Base-by-base conservation (phyloP, 1,284 basidiomycete genomes). In the Cronartium quercuum region DNA sequence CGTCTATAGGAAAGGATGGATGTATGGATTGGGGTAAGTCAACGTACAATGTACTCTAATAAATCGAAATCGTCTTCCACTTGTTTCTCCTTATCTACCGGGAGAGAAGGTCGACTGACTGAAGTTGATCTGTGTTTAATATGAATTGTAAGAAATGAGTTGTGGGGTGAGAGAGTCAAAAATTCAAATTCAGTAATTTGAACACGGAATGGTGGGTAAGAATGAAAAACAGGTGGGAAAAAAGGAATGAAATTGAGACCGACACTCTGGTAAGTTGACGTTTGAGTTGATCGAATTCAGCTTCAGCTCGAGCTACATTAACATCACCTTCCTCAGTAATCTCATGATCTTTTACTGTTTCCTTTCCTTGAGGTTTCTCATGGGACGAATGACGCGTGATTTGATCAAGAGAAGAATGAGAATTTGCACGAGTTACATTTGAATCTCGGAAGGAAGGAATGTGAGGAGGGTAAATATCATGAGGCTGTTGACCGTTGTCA, bases 221-320 rank as follows among this genome's bases (percentile, higher is more conserved):
- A n/a, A n/a, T n/a, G n/a, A n/a, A n/a, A n/a, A n/a, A n/a, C n/a
- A n/a, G n/a, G n/a, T n/a, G n/a, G n/a, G n/a, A n/a, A n/a, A n/a
- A n/a, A n/a, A n/a, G n/a, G n/a, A n/a, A n/a, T n/a, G n/a, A n/a
- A n/a, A n/a, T n/a, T n/a, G n/a, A 57, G 44, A 42, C 62, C 57
- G 15, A 73, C 69, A 55, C 61, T 60, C 67, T 58, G 57, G 71
- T 66, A 24, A 74, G 64, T 67, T 74, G 71, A 21, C 71, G 63
- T 37, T 63, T 74, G 2, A 74, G 41, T 13, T 60, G 40, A n/a
- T 51, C 64, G 38, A 74, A 74, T 51, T 74, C 64, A 38, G 37
- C 38, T 35, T 74, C 71, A 12, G 71, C 71, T 29, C 65, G 47
- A 34, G 44, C 58, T 2, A 74, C 65, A 29, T 74, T 57, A 6